A percentile compares a stretch with the other conserved stretches of the same genome.
phyloP scores from a whole-genome alignment of 2,329 filamentous ascomycete genomes.

The Kalaharituber pfeilii region DNA sequence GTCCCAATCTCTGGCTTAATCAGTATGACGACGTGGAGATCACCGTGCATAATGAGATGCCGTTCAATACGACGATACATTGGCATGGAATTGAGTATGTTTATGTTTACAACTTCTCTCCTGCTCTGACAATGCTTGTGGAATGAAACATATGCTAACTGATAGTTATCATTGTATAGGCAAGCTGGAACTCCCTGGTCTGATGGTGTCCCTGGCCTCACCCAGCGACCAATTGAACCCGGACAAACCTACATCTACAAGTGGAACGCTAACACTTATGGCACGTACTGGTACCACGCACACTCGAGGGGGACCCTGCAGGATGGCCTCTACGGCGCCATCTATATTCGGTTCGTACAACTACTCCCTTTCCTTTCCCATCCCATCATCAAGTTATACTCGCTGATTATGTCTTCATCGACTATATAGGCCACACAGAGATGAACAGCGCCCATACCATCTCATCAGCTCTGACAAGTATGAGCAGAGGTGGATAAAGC shows the following conservation, averaged over 20 bases:
- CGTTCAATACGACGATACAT: conserved; percentile 51
- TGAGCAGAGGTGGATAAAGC: conserved; percentile 20
- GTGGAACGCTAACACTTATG: conserved; percentile 40
- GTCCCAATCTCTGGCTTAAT: conserved; percentile 54
- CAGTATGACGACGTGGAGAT: conserved; percentile 56
- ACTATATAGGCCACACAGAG: background rate
- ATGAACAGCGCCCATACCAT: conserved; percentile 32
- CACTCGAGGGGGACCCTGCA: conserved; percentile 40
- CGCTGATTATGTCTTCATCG: background rate
- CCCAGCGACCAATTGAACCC: conserved; percentile 36
- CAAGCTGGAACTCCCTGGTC: conserved; percentile 34
- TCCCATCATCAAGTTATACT: too few species aligned
- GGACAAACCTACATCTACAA: conserved; percentile 35
- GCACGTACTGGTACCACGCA: conserved; percentile 45
- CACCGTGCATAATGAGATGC: conserved; percentile 48
- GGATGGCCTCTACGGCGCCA: conserved; percentile 42
- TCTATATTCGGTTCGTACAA: conserved; percentile 35
- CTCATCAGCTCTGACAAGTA: conserved; percentile 31
- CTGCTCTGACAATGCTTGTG: background rate
- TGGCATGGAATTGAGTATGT: conserved; percentile 43
- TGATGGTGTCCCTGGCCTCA: conserved; percentile 42
- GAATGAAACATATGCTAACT: conserved; percentile 28
- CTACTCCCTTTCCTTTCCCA: too few species aligned
- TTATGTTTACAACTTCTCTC: background rate
- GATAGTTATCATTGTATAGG: background rate